Evolutionary conservation across 768 basidiomycete species (phyloP), one percentile per base, ranked within the genome.

Genomic region (Rhizopogon vesiculosus): DNA sequence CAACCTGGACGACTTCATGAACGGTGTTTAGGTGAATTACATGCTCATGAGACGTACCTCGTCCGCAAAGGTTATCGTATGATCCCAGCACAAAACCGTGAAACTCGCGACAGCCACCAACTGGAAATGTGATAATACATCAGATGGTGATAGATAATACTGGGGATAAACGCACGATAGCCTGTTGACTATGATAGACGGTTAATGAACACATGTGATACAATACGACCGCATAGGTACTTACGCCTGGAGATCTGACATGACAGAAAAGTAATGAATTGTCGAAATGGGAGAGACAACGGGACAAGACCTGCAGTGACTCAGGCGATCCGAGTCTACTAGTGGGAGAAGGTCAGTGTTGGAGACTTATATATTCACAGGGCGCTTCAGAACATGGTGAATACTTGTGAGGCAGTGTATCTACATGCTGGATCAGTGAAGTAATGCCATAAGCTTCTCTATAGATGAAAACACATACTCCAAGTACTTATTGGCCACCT

Each of bases 31-130:
- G n/a, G 29, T 19, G 25, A 25, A 25, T 5, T 25, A 22, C 6
- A 50, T 31, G 12, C 13, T 52, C 29, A 18, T 8, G 15, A 19
- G 18, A 54, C 64, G 22, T 44, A 72, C 66, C 61, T 72, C 69
- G 25, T 74, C 72, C 2, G 29, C 51, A 29, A 73, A 63, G 1
- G 71, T 67, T 25, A 73, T 51, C 29, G 68, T 54, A 45, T 72
- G 72, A 45, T 74, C 72, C 68, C 78, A 82, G 15, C 82, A 57
- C 7, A 83, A 65, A 19, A 78, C 62, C 0, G 74, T 73, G 61
- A 78, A 80, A 58, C 77, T 74, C 5, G 73, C 77, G 33, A 83
- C 71, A 10, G 78, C 81, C 35, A 83, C 69, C 48, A 72, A 79
- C 80, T 84, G 31, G 29, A 31, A 6, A 46, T 46, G 8, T 28